Conservation (phyloP, 2,329 filamentous ascomycete genomes). For the Ascocoryne sarcoides region DNA sequence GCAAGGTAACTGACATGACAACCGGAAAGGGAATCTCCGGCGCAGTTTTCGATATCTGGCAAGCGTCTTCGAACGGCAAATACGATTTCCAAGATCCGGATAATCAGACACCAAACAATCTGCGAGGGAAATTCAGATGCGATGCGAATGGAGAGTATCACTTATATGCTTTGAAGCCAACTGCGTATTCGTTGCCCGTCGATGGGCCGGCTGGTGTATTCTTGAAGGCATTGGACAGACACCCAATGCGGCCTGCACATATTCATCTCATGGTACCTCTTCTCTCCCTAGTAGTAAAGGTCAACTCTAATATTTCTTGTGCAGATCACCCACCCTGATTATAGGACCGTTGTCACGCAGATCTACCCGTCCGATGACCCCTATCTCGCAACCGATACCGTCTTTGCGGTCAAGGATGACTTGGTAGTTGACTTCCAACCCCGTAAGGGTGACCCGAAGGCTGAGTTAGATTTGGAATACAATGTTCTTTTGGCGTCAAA, state of each 20-base stretch:
- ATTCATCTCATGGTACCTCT: slow-evolving; percentile 44
- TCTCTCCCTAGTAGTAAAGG: too few species aligned
- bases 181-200: slow-evolving; percentile 30
- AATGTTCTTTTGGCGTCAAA: slow-evolving; percentile 7
- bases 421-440: slow-evolving; percentile 35
- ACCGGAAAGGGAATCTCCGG: slow-evolving; percentile 27
- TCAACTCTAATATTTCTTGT: slow-evolving; percentile 1
- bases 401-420: slow-evolving; percentile 47
- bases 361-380: slow-evolving; percentile 62
- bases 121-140: slow-evolving; percentile 52
- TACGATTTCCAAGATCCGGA: slow-evolving; percentile 55
- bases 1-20: slow-evolving; percentile 38
- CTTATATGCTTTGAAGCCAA: slow-evolving; percentile 41
- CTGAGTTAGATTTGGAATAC: slow-evolving; percentile 7
- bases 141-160: slow-evolving; percentile 46
- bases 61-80: slow-evolving; percentile 48
- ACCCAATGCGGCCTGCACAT: slow-evolving; percentile 49
- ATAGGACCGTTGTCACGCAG: slow-evolving; percentile 65
- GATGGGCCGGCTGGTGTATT: slow-evolving; percentile 47
- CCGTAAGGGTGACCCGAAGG: slow-evolving; percentile 1
- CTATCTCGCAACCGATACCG: slow-evolving; percentile 46
- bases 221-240: slow-evolving; percentile 44
- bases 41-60: slow-evolving; percentile 56
- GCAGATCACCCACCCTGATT: slow-evolving; percentile 47
- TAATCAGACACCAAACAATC: slow-evolving; percentile 49